Conservation (phyloP, 805 yeast species). For the Saccharomycopsis fodiens region DNA sequence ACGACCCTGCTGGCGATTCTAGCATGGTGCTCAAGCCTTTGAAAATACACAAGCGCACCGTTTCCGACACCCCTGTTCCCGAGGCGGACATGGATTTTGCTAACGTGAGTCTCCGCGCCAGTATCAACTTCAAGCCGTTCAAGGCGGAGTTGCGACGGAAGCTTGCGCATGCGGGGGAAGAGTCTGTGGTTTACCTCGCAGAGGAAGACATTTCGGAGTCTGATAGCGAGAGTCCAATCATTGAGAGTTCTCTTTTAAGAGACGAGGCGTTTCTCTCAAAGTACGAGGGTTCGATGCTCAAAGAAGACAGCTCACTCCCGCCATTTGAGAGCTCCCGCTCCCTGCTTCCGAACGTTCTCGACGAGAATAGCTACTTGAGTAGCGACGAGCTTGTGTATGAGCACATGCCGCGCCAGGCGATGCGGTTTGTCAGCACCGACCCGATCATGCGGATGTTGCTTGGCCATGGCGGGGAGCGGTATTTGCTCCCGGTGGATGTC, state of each 20-base stretch:
- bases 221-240: no score
- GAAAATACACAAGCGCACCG: constrained; percentile 11
- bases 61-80: background rate
- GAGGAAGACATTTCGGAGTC: background rate
- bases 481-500: background rate
- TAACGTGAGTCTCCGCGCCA: constrained; percentile 13
- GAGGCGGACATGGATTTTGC: constrained; percentile 4
- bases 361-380: background rate
- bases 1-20: background rate
- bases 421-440: background rate
- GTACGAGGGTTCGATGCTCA: no score
- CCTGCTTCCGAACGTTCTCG: background rate
- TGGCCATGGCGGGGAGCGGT: background rate
- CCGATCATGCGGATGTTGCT: background rate
- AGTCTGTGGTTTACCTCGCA: background rate
- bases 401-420: background rate
- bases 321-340: no score
- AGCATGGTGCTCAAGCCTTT: constrained; percentile 12
- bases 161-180: background rate
- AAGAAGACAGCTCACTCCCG: no score
- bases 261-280: no score
- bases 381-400: background rate
- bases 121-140: constrained; percentile 8
- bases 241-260: no score
- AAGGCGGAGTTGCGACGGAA: background rate